Base-by-base conservation (phyloP, 2,329 filamentous ascomycete genomes). In the Passalora sequoiae region DNA sequence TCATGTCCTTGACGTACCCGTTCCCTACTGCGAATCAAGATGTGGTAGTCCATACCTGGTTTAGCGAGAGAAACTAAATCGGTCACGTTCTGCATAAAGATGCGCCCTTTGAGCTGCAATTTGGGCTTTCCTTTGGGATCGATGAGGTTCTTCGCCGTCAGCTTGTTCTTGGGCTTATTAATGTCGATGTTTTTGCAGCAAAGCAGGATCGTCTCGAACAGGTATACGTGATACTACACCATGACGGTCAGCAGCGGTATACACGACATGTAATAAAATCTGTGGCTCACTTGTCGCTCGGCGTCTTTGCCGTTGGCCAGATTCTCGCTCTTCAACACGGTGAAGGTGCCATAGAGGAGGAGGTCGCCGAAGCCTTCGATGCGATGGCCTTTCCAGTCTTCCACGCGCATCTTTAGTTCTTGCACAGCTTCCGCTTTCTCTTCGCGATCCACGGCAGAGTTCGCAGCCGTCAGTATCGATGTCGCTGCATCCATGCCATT, bases 51-150 rank as follows among this genome's bases (percentile, higher is more conserved):
- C 77, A 62, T 78, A 94, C 89, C 89, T 67, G 88, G 86, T 66
- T 89, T 95, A 38, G 84, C 81, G 47, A 92, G 74, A 13, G 85
- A 89, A 30, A 95, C 74, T n/a, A 95, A 83, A 64, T 96, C 88
- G 28, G 89, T 97, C 42, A 98, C 91, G 61, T 98, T 98, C 56
- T 89, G 89, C 89, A 98, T 97, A 69, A 96, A 97, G 59, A 98
- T 98, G 39, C 92, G 81, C 28, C 92, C 92, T 68, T 98, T 98
- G 21, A 98, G 76, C 66, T 96, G 89, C 49, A 97, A 74, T 55
- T 77, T 78, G 20, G 74, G 70, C 67, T 91, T 95, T 30, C 84
- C 84, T 58, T 80, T 85, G 63, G 79, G 82, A 64, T 81, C 86
- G 45, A 80, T 75, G 12, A 72, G 60, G 13, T 72, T 83, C 62